phyloP scores from a whole-genome alignment of 495 filamentous ascomycete genomes.

The Annulohypoxylon maeteangense region DNA sequence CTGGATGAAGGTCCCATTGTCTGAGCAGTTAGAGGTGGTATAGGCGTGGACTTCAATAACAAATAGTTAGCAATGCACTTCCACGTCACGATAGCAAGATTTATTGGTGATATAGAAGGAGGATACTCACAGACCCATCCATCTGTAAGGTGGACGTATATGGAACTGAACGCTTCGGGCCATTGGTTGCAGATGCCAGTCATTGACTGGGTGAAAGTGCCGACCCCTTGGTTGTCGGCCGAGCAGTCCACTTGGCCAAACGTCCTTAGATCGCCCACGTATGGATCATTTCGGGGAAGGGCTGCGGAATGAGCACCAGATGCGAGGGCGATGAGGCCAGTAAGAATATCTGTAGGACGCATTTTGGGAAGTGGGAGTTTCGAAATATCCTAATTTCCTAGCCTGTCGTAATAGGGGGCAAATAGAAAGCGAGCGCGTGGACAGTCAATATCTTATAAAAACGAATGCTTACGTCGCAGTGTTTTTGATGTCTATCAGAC shows the following conservation, averaged over 20 bases:
- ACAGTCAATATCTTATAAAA: conserved; percentile 16
- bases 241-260: conserved; percentile 16
- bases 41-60: conserved; percentile 27
- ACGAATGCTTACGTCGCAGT: neutral
- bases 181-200: conserved; percentile 19
- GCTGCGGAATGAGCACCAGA: neutral
- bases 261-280: conserved; percentile 36
- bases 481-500: neutral
- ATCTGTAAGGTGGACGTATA: conserved; percentile 23
- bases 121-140: conserved; percentile 34
- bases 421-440: neutral
- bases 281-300: conserved; percentile 20
- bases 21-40: conserved; percentile 9
- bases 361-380: conserved; percentile 8
- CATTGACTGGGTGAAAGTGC: conserved; percentile 38
- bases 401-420: neutral
- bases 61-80: neutral
- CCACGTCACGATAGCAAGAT: neutral
- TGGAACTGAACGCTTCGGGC: conserved; percentile 15
- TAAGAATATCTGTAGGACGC: conserved; percentile 8
- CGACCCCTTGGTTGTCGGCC: conserved; percentile 33
- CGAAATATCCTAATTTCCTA: neutral
- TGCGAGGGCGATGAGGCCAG: conserved; percentile 8
- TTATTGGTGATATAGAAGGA: neutral
- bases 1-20: conserved; percentile 25